Evolutionary conservation across 1,284 basidiomycete genomes (phyloP).

Genomic region (Bothia castanella): DNA sequence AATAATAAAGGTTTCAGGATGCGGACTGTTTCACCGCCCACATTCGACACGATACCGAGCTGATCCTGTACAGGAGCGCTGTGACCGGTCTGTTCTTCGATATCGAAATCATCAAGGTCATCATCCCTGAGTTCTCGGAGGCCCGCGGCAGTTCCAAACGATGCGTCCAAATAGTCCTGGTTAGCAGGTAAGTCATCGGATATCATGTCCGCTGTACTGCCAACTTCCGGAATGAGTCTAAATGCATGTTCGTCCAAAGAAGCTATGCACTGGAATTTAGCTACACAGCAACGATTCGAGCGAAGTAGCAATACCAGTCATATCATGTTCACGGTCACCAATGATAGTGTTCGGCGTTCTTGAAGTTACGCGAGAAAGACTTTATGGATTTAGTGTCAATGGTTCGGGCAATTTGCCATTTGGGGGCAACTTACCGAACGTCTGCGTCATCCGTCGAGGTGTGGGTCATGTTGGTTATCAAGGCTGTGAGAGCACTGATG

Average conservation of each 20-base stretch:
- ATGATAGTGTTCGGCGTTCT: conserved; percentile 9
- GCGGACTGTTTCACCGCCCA: conserved; percentile 83
- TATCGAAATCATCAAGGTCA: conserved; percentile 64
- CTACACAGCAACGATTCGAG: neutral
- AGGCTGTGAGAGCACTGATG: conserved; percentile 47
- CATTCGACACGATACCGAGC: conserved; percentile 54
- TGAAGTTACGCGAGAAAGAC: conserved; percentile 8
- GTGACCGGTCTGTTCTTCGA: conserved; percentile 37
- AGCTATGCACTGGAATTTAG: conserved; percentile 39
- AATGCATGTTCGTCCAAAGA: conserved; percentile 88
- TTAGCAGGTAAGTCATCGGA: conserved; percentile 89
- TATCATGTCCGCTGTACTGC: conserved; percentile 83
- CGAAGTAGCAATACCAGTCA: conserved; percentile 31
- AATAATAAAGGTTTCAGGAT: conserved; percentile 64
- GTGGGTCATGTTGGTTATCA: conserved; percentile 47
- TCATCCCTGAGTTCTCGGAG: conserved; percentile 67
- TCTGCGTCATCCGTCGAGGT: conserved; percentile 38
- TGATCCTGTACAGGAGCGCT: conserved; percentile 27
- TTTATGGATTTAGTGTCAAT: conserved; percentile 9
- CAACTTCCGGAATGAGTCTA: conserved; percentile 64
- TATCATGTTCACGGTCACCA: conserved; percentile 17
- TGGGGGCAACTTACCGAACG: conserved; percentile 36
- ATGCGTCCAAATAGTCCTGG: conserved; percentile 80
- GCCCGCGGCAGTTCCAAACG: conserved; percentile 74
- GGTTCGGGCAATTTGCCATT: neutral